Percentiles rank a stretch among this genome's conserved stretches.
These are phyloP conservation scores for Entomortierella chlamydospora DNA, from an alignment of 192 early-diverging fungal genomes.

Conservation along the genomic window DNA sequence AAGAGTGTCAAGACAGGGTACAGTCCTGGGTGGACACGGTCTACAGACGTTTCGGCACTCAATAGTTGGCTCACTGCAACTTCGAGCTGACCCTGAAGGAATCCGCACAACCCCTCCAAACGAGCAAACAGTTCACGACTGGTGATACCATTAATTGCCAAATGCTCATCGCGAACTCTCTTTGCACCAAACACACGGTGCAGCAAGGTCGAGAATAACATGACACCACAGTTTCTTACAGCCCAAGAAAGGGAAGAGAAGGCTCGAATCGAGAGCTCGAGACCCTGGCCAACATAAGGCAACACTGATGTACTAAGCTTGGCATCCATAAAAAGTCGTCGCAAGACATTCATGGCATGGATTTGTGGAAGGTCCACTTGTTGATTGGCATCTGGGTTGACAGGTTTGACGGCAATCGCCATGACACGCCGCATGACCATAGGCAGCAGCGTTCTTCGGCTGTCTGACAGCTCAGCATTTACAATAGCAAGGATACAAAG, in stretches of 20 bases:
- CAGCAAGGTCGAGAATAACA: constrained; percentile 90
- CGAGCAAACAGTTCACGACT: constrained; percentile 92
- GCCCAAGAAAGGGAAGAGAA: constrained; percentile 89
- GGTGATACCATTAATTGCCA: constrained; percentile 80
- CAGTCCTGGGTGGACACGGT: constrained; percentile 84
- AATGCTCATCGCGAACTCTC: constrained; percentile 77
- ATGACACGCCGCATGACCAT: constrained; percentile 78
- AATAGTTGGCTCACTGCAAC: constrained; percentile 74
- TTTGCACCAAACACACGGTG: constrained; percentile 89
- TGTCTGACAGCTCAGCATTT: constrained; percentile 69
- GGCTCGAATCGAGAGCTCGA: constrained; percentile 81
- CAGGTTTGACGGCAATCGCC: constrained; percentile 62
- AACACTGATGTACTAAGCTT: constrained; percentile 78
- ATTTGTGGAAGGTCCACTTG: constrained; percentile 90
- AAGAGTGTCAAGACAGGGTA: constrained; percentile 92
- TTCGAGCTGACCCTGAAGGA: constrained; percentile 80
- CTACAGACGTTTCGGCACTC: constrained; percentile 19
- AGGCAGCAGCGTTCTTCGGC: constrained; percentile 68
- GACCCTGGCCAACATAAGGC: constrained; percentile 80
- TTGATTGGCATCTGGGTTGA: constrained; percentile 64
- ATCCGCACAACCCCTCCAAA: constrained; percentile 82
- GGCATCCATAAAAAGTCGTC: constrained; percentile 87
- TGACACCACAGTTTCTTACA: constrained; percentile 92
- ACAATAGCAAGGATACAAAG: constrained; percentile 88
- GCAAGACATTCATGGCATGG: constrained; percentile 92